A percentile compares a stretch with the other conserved stretches of the same genome.
phyloP scores from a whole-genome alignment of 768 basidiomycete species.

The Coprinellus micaceus region DNA sequence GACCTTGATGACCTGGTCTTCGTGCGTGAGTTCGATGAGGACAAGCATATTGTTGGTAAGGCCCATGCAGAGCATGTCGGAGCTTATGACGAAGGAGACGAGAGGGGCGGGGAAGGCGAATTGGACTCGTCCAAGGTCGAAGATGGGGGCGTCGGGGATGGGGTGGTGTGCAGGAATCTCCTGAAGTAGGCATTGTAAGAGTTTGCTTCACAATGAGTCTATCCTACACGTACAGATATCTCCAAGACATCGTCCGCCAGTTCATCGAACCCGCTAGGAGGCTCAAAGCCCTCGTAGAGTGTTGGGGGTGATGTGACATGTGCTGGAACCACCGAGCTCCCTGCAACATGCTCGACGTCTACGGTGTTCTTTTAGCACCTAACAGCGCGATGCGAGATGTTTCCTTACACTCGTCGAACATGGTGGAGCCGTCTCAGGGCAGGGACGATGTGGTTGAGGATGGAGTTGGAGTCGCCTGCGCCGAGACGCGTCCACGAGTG shows the following conservation, averaged over 20 bases:
- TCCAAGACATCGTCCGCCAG: slow-evolving; percentile 40
- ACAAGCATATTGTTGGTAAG: slow-evolving; percentile 72
- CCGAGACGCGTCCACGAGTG: too few relatives aligned
- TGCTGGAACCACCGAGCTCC: slow-evolving; percentile 38
- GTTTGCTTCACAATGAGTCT: background rate
- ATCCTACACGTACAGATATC: slow-evolving; percentile 23
- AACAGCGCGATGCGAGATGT: slow-evolving; percentile 6
- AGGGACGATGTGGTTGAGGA: background rate
- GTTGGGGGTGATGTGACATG: slow-evolving; percentile 47
- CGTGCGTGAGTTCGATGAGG: slow-evolving; percentile 84
- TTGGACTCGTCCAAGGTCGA: slow-evolving; percentile 86
- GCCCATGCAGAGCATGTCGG: slow-evolving; percentile 85
- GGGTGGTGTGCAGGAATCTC: slow-evolving; percentile 30
- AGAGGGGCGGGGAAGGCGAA: slow-evolving; percentile 85
- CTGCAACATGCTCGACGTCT: slow-evolving; percentile 87
- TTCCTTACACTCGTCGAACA: slow-evolving; percentile 68
- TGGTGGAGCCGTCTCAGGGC: slow-evolving; percentile 18
- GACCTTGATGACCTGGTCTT: slow-evolving; percentile 83
- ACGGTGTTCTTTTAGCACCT: slow-evolving; percentile 10
- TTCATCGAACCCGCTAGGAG: slow-evolving; percentile 52
- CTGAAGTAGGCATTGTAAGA: slow-evolving; percentile 13
- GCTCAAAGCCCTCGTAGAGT: slow-evolving; percentile 88
- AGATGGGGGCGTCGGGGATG: slow-evolving; percentile 58
- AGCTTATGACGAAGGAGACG: slow-evolving; percentile 76
- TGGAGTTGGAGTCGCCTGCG: background rate